Evolutionary conservation across 352 stramenopile genomes (phyloP).

Genomic region (Aphanomyces astaci): DNA sequence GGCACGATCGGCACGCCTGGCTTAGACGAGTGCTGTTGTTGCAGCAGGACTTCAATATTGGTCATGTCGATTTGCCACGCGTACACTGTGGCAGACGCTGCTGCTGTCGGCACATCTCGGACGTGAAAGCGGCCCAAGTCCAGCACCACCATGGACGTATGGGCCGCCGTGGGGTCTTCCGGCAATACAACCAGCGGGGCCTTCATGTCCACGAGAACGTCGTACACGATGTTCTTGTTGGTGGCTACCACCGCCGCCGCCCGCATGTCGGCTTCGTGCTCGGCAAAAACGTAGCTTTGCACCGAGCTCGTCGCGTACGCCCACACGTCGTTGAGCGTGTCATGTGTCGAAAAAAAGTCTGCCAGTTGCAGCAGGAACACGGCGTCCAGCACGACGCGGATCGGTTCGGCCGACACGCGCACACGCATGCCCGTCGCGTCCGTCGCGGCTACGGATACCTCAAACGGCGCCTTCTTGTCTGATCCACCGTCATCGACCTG

Average conservation of each 20-base stretch:
- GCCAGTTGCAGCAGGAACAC: constrained; percentile 57
- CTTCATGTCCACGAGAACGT: constrained; percentile 65
- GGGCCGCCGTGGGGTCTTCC: constrained; percentile 35
- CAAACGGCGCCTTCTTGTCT: constrained; percentile 8
- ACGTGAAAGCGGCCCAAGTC: constrained; percentile 67
- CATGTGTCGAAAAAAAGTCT: constrained; percentile 60
- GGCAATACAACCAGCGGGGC: constrained; percentile 64
- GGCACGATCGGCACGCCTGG: constrained; percentile 10
- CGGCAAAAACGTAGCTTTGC: constrained; percentile 70
- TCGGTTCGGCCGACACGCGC: constrained; percentile 46
- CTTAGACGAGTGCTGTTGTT: constrained; percentile 14
- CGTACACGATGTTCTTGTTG: constrained; percentile 32
- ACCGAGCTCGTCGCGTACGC: constrained; percentile 75
- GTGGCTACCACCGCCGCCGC: constrained; percentile 24
- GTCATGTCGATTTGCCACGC: constrained; percentile 53
- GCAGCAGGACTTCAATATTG: constrained; percentile 53
- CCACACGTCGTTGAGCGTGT: constrained; percentile 67
- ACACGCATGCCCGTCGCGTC: constrained; percentile 28
- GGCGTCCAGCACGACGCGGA: constrained; percentile 64
- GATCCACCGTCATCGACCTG: background rate
- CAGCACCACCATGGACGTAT: constrained; percentile 45
- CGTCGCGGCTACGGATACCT: background rate
- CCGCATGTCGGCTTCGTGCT: constrained; percentile 39
- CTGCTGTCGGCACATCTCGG: constrained; percentile 26
- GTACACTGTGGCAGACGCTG: constrained; percentile 31